These are phyloP conservation scores for Curvularia hawaiiensis DNA, from an alignment of 2,329 filamentous ascomycete genomes.

Conservation along the genomic window DNA sequence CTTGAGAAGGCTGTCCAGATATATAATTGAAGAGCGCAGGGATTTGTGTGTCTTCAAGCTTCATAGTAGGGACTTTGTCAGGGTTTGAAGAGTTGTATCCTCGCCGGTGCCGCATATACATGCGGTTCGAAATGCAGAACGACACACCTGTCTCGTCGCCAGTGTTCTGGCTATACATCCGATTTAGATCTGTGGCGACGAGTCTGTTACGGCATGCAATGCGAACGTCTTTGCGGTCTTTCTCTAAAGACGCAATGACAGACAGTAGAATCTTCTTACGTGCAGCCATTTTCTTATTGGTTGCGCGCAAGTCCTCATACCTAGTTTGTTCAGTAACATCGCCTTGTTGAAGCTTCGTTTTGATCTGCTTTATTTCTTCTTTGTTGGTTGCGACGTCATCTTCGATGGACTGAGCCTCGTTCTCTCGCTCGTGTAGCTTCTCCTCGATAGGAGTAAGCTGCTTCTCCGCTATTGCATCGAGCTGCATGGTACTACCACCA, in stretches of 20 bases:
- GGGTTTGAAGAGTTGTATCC: constrained; percentile 4
- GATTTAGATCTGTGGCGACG: constrained; percentile 7
- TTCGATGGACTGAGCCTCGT: background rate
- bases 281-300: constrained; percentile 1
- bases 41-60: constrained; percentile 21
- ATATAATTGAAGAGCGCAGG: constrained; percentile 21
- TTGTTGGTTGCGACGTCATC: constrained; percentile 1
- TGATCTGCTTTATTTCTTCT: constrained; percentile 3
- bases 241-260: background rate
- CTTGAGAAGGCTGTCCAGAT: constrained; percentile 17
- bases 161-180: constrained; percentile 21
- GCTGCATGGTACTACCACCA: constrained; percentile 2
- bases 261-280: constrained; percentile 1
- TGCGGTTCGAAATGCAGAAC: constrained; percentile 27
- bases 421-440: background rate
- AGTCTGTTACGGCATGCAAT: constrained; percentile 17
- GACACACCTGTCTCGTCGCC: constrained; percentile 15
- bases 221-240: constrained; percentile 7
- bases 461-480: constrained; percentile 5
- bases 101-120: constrained; percentile 23
- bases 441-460: constrained; percentile 5
- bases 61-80: constrained; percentile 9
- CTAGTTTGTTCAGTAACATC: background rate
- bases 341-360: background rate
- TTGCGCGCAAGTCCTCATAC: background rate